Percentiles rank a stretch among this genome's conserved stretches.
These are phyloP conservation scores for Annulohypoxylon bovei DNA, from an alignment of 495 filamentous ascomycete genomes.

Conservation along the genomic window DNA sequence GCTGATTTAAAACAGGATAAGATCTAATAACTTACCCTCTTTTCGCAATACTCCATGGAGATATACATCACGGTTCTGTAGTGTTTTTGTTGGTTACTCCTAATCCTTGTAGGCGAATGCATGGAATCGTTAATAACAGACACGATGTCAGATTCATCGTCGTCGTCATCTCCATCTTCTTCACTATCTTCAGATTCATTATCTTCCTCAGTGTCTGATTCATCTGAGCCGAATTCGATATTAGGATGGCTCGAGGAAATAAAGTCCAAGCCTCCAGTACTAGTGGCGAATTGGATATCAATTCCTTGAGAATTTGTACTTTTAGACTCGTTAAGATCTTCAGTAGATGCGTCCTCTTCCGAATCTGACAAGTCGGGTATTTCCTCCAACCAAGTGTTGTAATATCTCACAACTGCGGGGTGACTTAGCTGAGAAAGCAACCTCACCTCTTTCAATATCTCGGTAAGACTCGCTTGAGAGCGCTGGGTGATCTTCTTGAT, in stretches of 20 bases:
- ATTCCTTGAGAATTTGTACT: constrained; percentile 53
- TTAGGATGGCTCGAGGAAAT: constrained; percentile 86
- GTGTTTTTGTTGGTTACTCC: constrained; percentile 43
- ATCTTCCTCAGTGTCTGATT: constrained; percentile 63
- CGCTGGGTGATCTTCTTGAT: constrained; percentile 94
- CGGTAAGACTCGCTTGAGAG: constrained; percentile 78
- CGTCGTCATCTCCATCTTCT: constrained; percentile 57
- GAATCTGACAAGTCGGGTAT: constrained; percentile 62
- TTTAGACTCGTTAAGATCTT: constrained; percentile 55
- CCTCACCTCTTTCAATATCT: constrained; percentile 91
- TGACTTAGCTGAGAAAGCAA: constrained; percentile 92
- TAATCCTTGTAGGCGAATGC: constrained; percentile 47
- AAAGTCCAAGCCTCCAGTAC: constrained; percentile 88
- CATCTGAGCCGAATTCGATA: constrained; percentile 82
- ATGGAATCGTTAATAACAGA: constrained; percentile 35
- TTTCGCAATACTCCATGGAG: constrained; percentile 96
- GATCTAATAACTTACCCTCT: constrained; percentile 66
- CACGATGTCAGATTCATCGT: constrained; percentile 46
- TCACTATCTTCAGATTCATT: constrained; percentile 53
- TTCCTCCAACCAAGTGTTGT: constrained; percentile 92
- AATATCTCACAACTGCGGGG: constrained; percentile 95
- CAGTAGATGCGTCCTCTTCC: constrained; percentile 68
- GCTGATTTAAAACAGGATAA: neutral
- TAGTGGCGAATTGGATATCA: constrained; percentile 68
- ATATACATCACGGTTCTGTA: constrained; percentile 60